These are phyloP conservation scores for Hypholoma fasciculare DNA, from an alignment of 768 basidiomycete species.

Conservation along the genomic window DNA sequence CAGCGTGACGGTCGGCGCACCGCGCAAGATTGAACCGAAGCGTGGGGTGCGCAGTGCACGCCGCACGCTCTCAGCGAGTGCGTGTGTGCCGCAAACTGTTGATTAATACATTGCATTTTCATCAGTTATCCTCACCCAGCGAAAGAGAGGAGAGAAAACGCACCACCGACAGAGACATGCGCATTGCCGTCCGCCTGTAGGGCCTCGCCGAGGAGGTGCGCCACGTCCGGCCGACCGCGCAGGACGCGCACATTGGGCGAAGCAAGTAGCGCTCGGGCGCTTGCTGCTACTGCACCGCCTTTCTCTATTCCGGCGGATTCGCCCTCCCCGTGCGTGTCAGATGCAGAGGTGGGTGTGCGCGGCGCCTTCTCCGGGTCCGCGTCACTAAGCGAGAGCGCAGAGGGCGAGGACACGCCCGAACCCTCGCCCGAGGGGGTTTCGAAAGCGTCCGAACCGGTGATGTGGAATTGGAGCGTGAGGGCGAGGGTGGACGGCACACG, in stretches of 20 bases:
- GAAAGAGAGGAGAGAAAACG: conserved; percentile 10
- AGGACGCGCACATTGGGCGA: conserved; percentile 6
- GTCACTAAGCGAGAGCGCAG: too few relatives aligned
- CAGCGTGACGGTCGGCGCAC: conserved; percentile 45
- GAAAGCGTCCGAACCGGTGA: conserved; percentile 26
- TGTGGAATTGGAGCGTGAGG: conserved; percentile 40
- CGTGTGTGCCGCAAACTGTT: conserved; percentile 52
- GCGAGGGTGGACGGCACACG: conserved; percentile 27
- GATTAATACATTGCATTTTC: neutral
- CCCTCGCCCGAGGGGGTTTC: too few relatives aligned
- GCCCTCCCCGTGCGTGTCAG: neutral
- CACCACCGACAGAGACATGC: conserved; percentile 48
- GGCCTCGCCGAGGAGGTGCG: conserved; percentile 38
- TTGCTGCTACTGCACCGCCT: neutral
- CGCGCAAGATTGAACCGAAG: conserved; percentile 35
- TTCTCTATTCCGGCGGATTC: neutral
- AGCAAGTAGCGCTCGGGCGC: conserved; percentile 1
- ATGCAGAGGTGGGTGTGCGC: neutral
- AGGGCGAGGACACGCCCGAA: too few relatives aligned
- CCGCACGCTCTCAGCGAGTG: conserved; percentile 38
- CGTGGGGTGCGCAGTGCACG: conserved; percentile 38
- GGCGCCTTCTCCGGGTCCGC: too few relatives aligned
- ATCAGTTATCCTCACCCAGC: neutral
- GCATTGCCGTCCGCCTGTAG: conserved; percentile 27
- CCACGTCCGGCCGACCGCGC: conserved; percentile 44